Evolutionary conservation across 2,329 filamentous ascomycete genomes (phyloP).

Genomic region (Stemphylium beticola): DNA sequence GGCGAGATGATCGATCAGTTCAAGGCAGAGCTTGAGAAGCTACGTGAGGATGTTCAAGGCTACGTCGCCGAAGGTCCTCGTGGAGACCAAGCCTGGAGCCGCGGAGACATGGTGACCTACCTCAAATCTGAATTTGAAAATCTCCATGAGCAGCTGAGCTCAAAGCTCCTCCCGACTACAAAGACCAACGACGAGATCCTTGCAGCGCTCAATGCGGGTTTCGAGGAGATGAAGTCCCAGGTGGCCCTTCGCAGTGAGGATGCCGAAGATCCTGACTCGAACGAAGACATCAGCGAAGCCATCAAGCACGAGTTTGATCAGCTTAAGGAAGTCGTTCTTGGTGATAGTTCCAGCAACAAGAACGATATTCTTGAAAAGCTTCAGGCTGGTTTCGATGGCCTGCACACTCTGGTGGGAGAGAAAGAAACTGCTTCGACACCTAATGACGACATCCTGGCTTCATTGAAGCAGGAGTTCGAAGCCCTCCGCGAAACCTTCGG

Average conservation of each 20-base stretch:
- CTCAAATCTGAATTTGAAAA: constrained; percentile 65
- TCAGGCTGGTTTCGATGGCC: constrained; percentile 57
- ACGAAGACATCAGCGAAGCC: constrained; percentile 65
- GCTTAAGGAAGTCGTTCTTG: constrained; percentile 76
- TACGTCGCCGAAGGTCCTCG: constrained; percentile 53
- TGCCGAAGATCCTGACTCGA: constrained; percentile 46
- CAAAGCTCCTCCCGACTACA: constrained; percentile 47
- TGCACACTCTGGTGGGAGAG: constrained; percentile 53
- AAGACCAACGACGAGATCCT: constrained; percentile 49
- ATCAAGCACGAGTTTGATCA: constrained; percentile 84
- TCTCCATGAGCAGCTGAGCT: constrained; percentile 64
- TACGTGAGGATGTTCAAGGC: constrained; percentile 67
- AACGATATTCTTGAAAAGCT: constrained; percentile 68
- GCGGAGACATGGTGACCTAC: constrained; percentile 56
- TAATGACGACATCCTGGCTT: constrained; percentile 55
- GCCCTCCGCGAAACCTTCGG: constrained; percentile 65
- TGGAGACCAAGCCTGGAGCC: constrained; percentile 50
- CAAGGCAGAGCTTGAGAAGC: constrained; percentile 66
- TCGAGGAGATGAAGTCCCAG: constrained; percentile 51
- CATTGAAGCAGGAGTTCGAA: constrained; percentile 66
- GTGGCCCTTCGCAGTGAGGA: constrained; percentile 46
- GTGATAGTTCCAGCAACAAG: constrained; percentile 62
- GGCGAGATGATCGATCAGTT: constrained; percentile 79
- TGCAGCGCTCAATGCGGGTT: constrained; percentile 47
- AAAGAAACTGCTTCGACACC: constrained; percentile 31